Evolutionary conservation across 225 moss, liverwort and hornwort species (phyloP).

Genomic region (Physcomitrellopsis africana): DNA sequence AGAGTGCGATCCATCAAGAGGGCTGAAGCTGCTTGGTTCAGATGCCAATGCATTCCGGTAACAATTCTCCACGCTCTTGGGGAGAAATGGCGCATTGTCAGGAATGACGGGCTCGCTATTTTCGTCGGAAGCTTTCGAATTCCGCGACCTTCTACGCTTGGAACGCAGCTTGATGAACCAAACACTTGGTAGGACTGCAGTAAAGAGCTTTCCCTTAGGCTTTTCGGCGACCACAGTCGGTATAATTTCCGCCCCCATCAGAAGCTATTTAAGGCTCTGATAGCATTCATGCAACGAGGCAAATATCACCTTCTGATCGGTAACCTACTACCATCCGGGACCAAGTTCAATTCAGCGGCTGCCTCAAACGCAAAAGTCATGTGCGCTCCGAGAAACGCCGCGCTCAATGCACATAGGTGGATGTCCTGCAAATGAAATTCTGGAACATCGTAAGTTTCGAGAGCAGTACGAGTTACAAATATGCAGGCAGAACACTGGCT

Average conservation of each 20-base stretch:
- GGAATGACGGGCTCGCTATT: not conserved
- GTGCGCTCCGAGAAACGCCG: not conserved
- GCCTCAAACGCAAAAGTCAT: not conserved
- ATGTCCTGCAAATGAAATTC: slow-evolving; percentile 5
- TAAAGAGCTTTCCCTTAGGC: slow-evolving; percentile 26
- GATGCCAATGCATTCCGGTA: too few species aligned
- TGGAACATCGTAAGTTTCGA: not conserved
- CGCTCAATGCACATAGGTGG: not conserved
- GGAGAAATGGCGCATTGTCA: too few species aligned
- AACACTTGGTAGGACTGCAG: slow-evolving; percentile 24
- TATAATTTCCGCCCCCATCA: not conserved
- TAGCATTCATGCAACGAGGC: not conserved
- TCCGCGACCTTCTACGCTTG: slow-evolving; percentile 17
- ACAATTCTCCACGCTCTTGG: too few species aligned
- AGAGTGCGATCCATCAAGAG: not conserved
- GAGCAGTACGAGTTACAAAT: not conserved
- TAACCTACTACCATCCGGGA: not conserved
- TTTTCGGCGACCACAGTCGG: slow-evolving; percentile 13
- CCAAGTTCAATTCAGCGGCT: not conserved
- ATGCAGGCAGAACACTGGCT: too few species aligned
- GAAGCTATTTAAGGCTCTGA: not conserved
- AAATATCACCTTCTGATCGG: not conserved
- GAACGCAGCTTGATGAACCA: slow-evolving; percentile 31
- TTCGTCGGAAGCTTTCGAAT: not conserved
- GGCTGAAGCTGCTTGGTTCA: too few species aligned